Percentiles rank a stretch among this genome's conserved stretches.
Conservation (phyloP, 371 early-diverging fungal species). For the Mucor sp. region DNA sequence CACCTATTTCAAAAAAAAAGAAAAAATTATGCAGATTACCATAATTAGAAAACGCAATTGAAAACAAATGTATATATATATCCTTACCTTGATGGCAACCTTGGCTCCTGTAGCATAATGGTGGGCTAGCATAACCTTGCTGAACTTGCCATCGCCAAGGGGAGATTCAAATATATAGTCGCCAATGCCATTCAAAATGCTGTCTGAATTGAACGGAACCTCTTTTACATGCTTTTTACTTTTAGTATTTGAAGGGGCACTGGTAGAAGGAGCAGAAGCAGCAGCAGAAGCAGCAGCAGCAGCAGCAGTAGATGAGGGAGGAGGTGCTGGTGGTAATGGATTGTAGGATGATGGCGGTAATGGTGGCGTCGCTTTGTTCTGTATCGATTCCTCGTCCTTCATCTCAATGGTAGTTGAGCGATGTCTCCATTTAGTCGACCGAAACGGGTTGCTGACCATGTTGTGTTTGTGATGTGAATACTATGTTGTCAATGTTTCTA, state of each 20-base stretch:
- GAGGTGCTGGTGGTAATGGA: neutral
- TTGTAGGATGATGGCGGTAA: conserved; percentile 1
- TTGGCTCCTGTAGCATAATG: conserved; percentile 67
- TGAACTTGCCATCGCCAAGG: conserved; percentile 89
- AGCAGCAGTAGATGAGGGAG: neutral
- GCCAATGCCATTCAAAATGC: conserved; percentile 62
- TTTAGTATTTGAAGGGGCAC: conserved; percentile 10
- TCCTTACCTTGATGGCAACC: conserved; percentile 60
- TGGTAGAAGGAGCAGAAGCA: neutral
- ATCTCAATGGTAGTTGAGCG: conserved; percentile 24
- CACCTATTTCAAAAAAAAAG: conserved; percentile 36
- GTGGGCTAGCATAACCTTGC: conserved; percentile 83
- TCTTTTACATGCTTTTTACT: conserved; percentile 10
- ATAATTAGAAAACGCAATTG: neutral
- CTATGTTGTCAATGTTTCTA: neutral
- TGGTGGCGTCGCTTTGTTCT: conserved; percentile 1
- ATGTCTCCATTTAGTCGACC: conserved; percentile 22
- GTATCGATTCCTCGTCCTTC: conserved; percentile 6
- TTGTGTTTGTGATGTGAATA: neutral
- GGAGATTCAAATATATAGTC: conserved; percentile 79
- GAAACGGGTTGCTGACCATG: conserved; percentile 25
- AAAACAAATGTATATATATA: neutral
- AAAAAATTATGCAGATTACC: conserved; percentile 6
- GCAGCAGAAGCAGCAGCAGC: conserved; percentile 1
- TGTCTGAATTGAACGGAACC: conserved; percentile 60